phyloP scores from a whole-genome alignment of 371 early-diverging fungal species.

The Mucor plumbeus region DNA sequence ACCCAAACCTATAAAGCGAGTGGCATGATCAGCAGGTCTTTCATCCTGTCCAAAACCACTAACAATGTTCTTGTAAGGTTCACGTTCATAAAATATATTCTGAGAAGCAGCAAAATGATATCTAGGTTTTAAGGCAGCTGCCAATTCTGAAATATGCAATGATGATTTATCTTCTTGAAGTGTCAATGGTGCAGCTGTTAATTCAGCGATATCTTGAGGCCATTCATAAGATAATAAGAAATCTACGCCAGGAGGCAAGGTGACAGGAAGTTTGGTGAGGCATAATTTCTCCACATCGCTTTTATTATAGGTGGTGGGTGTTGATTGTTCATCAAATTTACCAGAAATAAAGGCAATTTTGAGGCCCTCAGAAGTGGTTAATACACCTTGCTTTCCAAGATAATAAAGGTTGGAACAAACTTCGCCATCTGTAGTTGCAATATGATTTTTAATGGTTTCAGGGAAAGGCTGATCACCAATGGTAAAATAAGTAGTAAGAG shows the following conservation, averaged over 20 bases:
- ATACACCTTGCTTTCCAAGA: constrained; percentile 72
- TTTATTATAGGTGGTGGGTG: constrained; percentile 13
- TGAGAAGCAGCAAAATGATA: constrained; percentile 86
- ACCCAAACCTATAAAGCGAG: constrained; percentile 87
- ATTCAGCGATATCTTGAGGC: constrained; percentile 64
- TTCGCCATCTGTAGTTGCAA: constrained; percentile 71
- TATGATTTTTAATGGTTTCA: constrained; percentile 52
- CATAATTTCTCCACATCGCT: constrained; percentile 31
- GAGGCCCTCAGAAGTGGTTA: constrained; percentile 75
- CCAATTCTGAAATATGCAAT: constrained; percentile 50
- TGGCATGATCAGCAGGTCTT: constrained; percentile 61
- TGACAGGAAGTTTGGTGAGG: constrained; percentile 31
- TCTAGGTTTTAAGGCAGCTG: constrained; percentile 71
- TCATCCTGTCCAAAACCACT: constrained; percentile 50
- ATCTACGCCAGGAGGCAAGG: constrained; percentile 70
- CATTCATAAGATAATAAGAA: constrained; percentile 83
- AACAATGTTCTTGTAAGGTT: constrained; percentile 75
- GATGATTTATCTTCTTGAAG: constrained; percentile 15
- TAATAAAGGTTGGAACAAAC: constrained; percentile 76
- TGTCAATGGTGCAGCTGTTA: constrained; percentile 34
- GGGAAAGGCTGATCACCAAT: constrained; percentile 70
- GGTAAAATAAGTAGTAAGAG: constrained; percentile 80
- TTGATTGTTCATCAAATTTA: constrained; percentile 27
- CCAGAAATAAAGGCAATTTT: constrained; percentile 81
- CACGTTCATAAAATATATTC: constrained; percentile 79